Evolutionary conservation across 176 grass and related monocot genomes (phyloP).

Genomic region (Sorghum bicolor): DNA sequence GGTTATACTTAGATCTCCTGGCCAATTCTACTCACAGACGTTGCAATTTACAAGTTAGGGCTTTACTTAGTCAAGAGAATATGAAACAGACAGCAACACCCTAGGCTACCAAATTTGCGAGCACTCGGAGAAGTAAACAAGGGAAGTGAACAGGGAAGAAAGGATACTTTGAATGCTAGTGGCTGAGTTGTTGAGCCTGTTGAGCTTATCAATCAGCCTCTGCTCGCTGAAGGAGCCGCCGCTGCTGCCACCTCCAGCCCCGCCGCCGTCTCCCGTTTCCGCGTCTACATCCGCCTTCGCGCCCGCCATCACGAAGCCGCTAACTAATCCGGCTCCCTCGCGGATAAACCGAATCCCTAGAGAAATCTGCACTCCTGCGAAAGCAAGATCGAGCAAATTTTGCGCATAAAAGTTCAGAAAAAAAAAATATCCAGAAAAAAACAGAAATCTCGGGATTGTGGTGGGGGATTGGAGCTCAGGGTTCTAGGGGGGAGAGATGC

Average conservation of each 20-base stretch:
- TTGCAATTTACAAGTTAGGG: constrained; percentile 2
- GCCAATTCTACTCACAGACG: not conserved
- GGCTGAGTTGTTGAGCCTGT: constrained; percentile 82
- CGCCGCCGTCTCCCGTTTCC: constrained; percentile 21
- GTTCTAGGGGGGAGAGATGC: not conserved
- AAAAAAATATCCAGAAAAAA: not conserved
- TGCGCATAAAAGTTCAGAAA: not conserved
- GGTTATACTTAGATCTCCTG: not conserved
- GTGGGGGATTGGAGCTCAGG: not conserved
- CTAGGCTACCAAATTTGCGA: not conserved
- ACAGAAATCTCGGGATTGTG: constrained; percentile 9
- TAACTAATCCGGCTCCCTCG: not conserved
- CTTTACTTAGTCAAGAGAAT: constrained; percentile 6
- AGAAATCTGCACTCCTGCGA: not conserved
- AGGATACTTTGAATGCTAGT: constrained; percentile 97
- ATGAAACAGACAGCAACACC: not conserved
- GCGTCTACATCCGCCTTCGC: constrained; percentile 32
- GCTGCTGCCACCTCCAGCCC: not conserved
- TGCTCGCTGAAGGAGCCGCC: constrained; percentile 70
- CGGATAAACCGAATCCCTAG: constrained; percentile 9
- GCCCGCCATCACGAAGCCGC: constrained; percentile 27
- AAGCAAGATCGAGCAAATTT: constrained; percentile 9
- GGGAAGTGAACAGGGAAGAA: constrained; percentile 6
- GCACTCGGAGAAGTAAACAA: not conserved
- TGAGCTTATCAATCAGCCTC: constrained; percentile 75